Evolutionary conservation across 2,329 filamentous ascomycete species (phyloP).

Genomic region (Penicillium sp.): DNA sequence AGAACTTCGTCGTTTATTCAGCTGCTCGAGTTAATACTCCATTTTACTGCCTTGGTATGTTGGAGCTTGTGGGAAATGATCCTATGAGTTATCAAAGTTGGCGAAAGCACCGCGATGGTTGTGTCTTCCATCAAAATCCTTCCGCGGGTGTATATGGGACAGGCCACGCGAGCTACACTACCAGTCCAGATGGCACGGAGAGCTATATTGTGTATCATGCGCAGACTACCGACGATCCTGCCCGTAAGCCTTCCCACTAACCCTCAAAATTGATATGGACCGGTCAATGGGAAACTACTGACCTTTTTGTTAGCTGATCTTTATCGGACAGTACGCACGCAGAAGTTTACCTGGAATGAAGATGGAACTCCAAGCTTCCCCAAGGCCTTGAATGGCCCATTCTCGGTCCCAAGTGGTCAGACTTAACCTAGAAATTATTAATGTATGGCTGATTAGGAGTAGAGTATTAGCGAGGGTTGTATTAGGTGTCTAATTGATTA

Average conservation of each 20-base stretch:
- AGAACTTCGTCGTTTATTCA: conserved; percentile 55
- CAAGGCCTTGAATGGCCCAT: conserved; percentile 55
- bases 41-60: conserved; percentile 58
- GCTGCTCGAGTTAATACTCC: conserved; percentile 57
- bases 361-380: conserved; percentile 55
- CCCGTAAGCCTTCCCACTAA: conserved; percentile 47
- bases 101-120: conserved; percentile 52
- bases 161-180: conserved; percentile 57
- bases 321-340: conserved; percentile 51
- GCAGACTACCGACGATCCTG: conserved; percentile 52
- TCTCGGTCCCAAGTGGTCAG: conserved; percentile 36
- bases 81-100: conserved; percentile 56
- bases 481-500: too few species aligned
- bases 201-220: conserved; percentile 59
- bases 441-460: too few species aligned
- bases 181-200: conserved; percentile 52
- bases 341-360: conserved; percentile 54
- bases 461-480: too few species aligned
- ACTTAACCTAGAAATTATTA: not conserved
- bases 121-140: conserved; percentile 56
- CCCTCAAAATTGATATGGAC: not conserved
- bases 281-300: not conserved
- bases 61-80: conserved; percentile 54
- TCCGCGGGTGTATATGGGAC: conserved; percentile 52
- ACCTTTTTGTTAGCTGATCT: conserved; percentile 28